phyloP scores from a whole-genome alignment of 1,284 basidiomycete species.

The Malassezia psittaci region DNA sequence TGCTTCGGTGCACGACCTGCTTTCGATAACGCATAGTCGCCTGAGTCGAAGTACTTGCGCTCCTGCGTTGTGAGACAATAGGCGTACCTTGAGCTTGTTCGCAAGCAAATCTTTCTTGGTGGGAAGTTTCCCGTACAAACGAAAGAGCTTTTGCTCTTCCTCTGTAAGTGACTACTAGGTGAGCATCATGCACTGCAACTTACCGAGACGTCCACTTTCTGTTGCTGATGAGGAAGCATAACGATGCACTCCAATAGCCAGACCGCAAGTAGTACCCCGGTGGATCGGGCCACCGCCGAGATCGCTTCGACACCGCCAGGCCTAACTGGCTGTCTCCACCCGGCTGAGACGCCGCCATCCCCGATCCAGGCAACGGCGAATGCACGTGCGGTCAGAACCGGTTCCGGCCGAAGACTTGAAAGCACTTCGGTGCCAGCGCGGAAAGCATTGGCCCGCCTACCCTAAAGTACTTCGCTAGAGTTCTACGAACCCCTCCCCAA shows the following conservation, averaged over 20 bases:
- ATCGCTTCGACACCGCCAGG: too few relatives aligned
- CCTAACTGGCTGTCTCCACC: too few relatives aligned
- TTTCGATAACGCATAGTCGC: conserved; percentile 90
- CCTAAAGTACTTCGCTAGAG: background rate
- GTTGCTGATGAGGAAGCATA: conserved; percentile 72
- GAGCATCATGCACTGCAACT: conserved; percentile 35
- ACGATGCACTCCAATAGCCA: background rate
- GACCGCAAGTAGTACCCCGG: too few relatives aligned
- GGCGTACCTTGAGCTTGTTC: conserved; percentile 79
- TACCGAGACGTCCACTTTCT: conserved; percentile 84
- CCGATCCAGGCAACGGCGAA: too few relatives aligned
- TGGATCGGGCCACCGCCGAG: too few relatives aligned
- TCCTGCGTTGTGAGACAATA: conserved; percentile 55
- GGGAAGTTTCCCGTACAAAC: conserved; percentile 86
- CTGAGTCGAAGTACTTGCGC: conserved; percentile 95
- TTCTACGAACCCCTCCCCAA: background rate
- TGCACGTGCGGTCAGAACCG: background rate
- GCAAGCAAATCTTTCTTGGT: conserved; percentile 80
- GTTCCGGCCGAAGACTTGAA: conserved; percentile 13
- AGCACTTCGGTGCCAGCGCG: conserved; percentile 1
- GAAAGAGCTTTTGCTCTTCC: conserved; percentile 87
- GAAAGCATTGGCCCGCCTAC: conserved; percentile 3
- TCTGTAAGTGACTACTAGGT: conserved; percentile 63
- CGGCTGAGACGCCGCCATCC: too few relatives aligned
- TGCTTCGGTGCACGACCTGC: conserved; percentile 79